Percentiles rank a stretch among this genome's conserved stretches.
These are phyloP conservation scores for Macrotyloma uniflorum DNA, from an alignment of 306 rosid genomes.

Conservation along the genomic window DNA sequence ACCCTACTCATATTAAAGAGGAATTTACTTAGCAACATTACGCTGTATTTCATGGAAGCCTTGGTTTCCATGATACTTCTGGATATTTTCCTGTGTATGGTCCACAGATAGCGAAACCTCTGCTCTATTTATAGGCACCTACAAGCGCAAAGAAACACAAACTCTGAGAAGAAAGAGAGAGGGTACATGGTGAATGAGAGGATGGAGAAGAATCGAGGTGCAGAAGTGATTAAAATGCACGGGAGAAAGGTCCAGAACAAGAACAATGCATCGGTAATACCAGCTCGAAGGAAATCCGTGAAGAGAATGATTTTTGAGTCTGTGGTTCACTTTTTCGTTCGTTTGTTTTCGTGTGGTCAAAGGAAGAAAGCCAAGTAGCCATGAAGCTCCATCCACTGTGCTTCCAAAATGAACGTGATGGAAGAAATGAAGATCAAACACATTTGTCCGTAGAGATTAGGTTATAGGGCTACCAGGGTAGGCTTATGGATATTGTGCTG, in stretches of 20 bases:
- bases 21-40: not conserved
- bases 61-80: not conserved
- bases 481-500: too few relatives aligned
- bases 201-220: not conserved
- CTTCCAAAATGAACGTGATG: not conserved
- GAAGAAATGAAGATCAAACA: not conserved
- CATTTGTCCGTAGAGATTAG: too few relatives aligned
- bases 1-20: not conserved
- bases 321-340: not conserved
- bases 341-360: not conserved
- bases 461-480: too few relatives aligned
- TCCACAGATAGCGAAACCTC: not conserved
- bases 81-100: not conserved
- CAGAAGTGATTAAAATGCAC: not conserved
- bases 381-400: not conserved
- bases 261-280: constrained; percentile 42
- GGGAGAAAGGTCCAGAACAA: not conserved
- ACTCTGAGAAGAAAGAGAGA: too few relatives aligned
- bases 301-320: constrained; percentile 38
- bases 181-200: not conserved
- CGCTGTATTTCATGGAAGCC: not conserved
- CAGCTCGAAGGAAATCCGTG: constrained; percentile 48
- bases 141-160: not conserved
- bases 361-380: not conserved
- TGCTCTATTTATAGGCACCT: not conserved